Conservation (phyloP, 306 rosid species). For the Inga laurina region DNA sequence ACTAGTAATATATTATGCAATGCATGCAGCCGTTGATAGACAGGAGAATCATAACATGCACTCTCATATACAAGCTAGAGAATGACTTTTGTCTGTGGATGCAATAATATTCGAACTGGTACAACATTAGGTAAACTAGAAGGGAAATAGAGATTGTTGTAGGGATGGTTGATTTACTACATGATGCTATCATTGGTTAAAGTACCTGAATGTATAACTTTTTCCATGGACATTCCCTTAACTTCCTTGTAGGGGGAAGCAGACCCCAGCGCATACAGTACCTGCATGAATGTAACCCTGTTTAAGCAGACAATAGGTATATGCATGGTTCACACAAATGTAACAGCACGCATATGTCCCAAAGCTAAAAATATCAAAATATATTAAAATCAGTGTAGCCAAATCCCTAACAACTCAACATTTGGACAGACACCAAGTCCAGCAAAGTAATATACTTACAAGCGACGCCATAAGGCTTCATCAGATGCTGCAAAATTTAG, state of each 20-base stretch:
- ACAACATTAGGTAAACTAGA: background rate
- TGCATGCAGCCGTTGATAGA: background rate
- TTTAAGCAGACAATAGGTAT: slow-evolving; percentile 12
- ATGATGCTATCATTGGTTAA: background rate
- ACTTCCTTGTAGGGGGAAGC: slow-evolving; percentile 62
- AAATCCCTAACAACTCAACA: slow-evolving; percentile 10
- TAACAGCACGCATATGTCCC: background rate
- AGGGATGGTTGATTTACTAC: slow-evolving; percentile 11
- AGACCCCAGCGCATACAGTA: slow-evolving; percentile 94
- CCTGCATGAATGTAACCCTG: slow-evolving; percentile 41
- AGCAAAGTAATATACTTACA: slow-evolving; percentile 55
- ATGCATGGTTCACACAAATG: slow-evolving; percentile 6
- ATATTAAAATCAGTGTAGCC: background rate
- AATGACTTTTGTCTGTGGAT: background rate
- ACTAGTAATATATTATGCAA: background rate
- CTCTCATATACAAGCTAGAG: background rate
- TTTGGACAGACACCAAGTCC: slow-evolving; percentile 11
- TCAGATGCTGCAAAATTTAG: slow-evolving; percentile 84
- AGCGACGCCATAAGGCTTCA: slow-evolving; percentile 92
- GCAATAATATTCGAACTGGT: background rate
- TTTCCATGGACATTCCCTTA: slow-evolving; percentile 88
- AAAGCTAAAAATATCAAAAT: slow-evolving; percentile 21
- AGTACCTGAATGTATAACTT: slow-evolving; percentile 74
- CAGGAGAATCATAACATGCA: background rate
- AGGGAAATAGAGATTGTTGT: slow-evolving; percentile 9